These are phyloP conservation scores for Penicillium salamii DNA, from an alignment of 495 filamentous ascomycete genomes.

Conservation along the genomic window DNA sequence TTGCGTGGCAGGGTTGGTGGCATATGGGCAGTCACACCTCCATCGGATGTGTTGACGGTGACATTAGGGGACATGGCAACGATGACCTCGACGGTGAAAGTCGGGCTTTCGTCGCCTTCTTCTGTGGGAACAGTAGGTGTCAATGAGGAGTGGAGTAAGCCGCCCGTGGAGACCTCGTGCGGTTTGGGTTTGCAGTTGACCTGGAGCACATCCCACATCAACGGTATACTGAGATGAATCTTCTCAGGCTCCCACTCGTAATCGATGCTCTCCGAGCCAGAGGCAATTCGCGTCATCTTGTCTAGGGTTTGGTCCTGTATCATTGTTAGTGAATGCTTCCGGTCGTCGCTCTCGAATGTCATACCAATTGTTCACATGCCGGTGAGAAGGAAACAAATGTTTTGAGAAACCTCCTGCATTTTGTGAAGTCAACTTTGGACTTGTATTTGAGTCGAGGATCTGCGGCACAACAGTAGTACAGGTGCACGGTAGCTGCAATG, in stretches of 20 bases:
- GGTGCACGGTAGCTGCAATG: slow-evolving; percentile 45
- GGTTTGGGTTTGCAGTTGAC: slow-evolving; percentile 31
- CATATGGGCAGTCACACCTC: slow-evolving; percentile 40
- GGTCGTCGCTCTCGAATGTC: neutral
- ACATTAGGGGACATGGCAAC: slow-evolving; percentile 45
- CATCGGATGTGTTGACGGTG: slow-evolving; percentile 43
- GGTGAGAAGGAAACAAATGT: slow-evolving; percentile 39
- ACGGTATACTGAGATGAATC: slow-evolving; percentile 46
- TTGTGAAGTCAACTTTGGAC: slow-evolving; percentile 43
- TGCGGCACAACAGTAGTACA: slow-evolving; percentile 46
- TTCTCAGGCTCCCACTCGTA: slow-evolving; percentile 46
- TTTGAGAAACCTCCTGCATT: slow-evolving; percentile 43
- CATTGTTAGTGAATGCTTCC: neutral
- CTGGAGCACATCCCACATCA: slow-evolving; percentile 50
- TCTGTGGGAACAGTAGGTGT: slow-evolving; percentile 21
- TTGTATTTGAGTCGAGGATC: slow-evolving; percentile 44
- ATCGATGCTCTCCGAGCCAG: slow-evolving; percentile 40
- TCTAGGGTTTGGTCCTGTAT: slow-evolving; percentile 38
- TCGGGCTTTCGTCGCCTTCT: slow-evolving; percentile 23
- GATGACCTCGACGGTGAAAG: slow-evolving; percentile 41
- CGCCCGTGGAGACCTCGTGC: slow-evolving; percentile 25
- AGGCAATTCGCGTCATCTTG: slow-evolving; percentile 42
- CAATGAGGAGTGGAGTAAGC: slow-evolving; percentile 34
- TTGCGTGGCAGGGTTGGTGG: slow-evolving; percentile 26
- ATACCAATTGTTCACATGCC: slow-evolving; percentile 37